Base-by-base conservation (phyloP, 768 basidiomycete species). In the Leccinum arenicola region DNA sequence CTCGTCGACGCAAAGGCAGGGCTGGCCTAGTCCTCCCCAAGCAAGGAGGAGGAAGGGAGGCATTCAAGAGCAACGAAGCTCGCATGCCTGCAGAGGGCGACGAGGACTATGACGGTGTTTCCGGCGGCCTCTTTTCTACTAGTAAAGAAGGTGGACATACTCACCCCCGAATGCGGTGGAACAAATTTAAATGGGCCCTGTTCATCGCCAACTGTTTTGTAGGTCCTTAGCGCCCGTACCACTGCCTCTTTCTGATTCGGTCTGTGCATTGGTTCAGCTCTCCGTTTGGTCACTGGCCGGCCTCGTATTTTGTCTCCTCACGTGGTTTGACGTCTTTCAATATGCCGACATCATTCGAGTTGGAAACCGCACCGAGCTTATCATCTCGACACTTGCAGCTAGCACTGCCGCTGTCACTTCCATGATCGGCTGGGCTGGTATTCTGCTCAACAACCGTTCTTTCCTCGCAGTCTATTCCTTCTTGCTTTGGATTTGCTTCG, bases 141-240 rank as follows among this genome's bases (percentile, higher is more conserved):
- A 12, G 12, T 35, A 77, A 78, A 40, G 75, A 72, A 52, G 71
- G 73, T 31, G 75, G 75, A 56, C 74, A 73, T 59, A 68, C 67
- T 1, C 74, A 75, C 60, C 71, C 79, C 64, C 73, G 70, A 36
- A 73, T 89, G 57, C 76, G 85, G 15, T 95, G 92, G 92, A 93
- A 85, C 68, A 82, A 78, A 61, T 94, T 93, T 81, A 94, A 95
- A 71, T 93, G 90, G 90, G 75, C 80, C 11, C 71, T 94, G 4
- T 87, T 93, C 71, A 48, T 83, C 50, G 76, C 87, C 51, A 93
- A 92, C 68, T 23, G 40, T 25, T 54, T 58, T 49, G 62, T 63
- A 53, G 29, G 62, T 54, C 38, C 8, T 15, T 36, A 5, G 8
- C 48, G 23, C 23, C 35, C 52, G 5, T 25, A 48, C 27, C 63